These are phyloP conservation scores for Pythium guiyangense DNA, from an alignment of 352 stramenopile species.

Conservation along the genomic window DNA sequence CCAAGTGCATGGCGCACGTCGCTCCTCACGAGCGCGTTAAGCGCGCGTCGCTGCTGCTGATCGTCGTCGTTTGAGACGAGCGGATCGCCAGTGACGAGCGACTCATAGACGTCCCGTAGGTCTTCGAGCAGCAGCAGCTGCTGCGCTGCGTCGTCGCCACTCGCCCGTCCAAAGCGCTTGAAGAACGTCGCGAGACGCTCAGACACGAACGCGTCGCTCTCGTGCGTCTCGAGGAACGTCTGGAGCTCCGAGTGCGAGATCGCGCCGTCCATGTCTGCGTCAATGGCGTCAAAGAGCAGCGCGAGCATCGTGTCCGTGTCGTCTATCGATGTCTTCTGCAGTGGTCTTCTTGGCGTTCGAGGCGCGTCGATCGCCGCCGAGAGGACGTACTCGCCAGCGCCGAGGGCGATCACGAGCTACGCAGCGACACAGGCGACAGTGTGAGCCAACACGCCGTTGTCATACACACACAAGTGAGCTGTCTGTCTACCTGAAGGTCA, in stretches of 20 bases:
- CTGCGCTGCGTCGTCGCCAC: background rate
- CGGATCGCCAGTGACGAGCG: background rate
- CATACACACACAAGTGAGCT: background rate
- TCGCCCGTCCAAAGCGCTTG: slow-evolving; percentile 13
- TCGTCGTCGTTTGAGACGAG: too few relatives aligned
- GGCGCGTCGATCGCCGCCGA: slow-evolving; percentile 11
- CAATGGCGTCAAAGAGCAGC: slow-evolving; percentile 42
- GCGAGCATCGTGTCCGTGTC: slow-evolving; percentile 25
- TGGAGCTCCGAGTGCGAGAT: slow-evolving; percentile 22
- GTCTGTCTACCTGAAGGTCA: too few relatives aligned
- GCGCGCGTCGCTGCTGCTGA: background rate
- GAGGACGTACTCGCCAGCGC: slow-evolving; percentile 39
- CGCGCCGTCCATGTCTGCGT: slow-evolving; percentile 32
- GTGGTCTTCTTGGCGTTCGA: background rate
- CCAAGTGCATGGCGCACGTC: background rate
- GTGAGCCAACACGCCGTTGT: slow-evolving; percentile 1
- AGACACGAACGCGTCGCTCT: slow-evolving; percentile 1
- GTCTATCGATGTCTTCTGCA: slow-evolving; percentile 1
- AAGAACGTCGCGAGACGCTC: slow-evolving; percentile 12
- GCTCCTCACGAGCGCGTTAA: background rate
- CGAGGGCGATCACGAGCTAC: slow-evolving; percentile 20
- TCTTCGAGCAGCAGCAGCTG: background rate
- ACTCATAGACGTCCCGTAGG: background rate
- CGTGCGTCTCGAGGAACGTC: slow-evolving; percentile 21
- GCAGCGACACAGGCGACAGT: background rate